Percentiles rank a stretch among this genome's conserved stretches.
phyloP scores from a whole-genome alignment of 345 rosid genomes.

The Rhodomyrtus tomentosa region DNA sequence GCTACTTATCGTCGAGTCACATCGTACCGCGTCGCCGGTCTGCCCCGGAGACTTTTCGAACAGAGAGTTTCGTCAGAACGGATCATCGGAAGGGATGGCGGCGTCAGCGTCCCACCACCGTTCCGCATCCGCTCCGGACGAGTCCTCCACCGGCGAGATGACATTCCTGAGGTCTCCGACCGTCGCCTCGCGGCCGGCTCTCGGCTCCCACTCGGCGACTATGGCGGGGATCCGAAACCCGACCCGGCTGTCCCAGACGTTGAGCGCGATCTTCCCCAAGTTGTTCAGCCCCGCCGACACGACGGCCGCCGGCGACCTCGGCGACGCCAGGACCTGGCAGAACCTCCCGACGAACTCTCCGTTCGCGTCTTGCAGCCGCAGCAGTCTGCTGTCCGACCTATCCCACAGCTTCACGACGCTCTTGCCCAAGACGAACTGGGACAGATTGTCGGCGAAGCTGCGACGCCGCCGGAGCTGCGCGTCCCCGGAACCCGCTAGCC shows the following conservation, averaged over 20 bases:
- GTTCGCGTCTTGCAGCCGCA: neutral
- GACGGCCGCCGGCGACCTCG: conserved; percentile 28
- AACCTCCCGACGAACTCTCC: conserved; percentile 1
- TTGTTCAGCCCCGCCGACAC: conserved; percentile 18
- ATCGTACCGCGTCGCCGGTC: neutral
- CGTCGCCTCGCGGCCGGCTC: conserved; percentile 4
- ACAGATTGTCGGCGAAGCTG: conserved; percentile 21
- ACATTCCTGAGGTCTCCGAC: conserved; percentile 56
- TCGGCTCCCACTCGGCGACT: conserved; percentile 52
- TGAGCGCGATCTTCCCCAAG: conserved; percentile 12
- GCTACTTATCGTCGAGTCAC: neutral
- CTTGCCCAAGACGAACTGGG: conserved; percentile 30
- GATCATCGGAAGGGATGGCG: conserved; percentile 16
- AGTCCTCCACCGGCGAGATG: conserved; percentile 24
- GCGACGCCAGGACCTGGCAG: conserved; percentile 2
- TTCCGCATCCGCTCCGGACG: conserved; percentile 26
- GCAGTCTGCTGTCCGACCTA: conserved; percentile 17
- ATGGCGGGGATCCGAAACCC: conserved; percentile 35
- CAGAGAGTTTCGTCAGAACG: neutral
- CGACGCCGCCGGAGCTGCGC: conserved; percentile 23
- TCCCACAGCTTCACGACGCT: conserved; percentile 61
- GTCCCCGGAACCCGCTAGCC: conserved; percentile 17
- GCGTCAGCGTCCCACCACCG: conserved; percentile 60
- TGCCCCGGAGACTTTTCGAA: neutral
- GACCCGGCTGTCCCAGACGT: conserved; percentile 58